These are phyloP conservation scores for Candida anutae DNA, from an alignment of 1,139 yeast genomes.

Conservation along the genomic window DNA sequence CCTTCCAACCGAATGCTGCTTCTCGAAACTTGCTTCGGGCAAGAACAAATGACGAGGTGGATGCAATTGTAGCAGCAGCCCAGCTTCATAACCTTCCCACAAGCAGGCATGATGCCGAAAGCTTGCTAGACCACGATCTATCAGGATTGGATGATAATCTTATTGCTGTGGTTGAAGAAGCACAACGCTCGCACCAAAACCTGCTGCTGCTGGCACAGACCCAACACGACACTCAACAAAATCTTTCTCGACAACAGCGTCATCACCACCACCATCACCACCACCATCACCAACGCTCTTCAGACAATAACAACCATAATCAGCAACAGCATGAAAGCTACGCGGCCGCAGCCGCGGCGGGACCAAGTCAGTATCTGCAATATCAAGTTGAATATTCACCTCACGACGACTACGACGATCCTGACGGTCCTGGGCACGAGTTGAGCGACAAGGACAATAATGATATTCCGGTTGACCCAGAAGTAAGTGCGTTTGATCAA, in stretches of 20 bases:
- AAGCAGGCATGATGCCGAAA: slow-evolving; percentile 22
- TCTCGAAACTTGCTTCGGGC: slow-evolving; percentile 16
- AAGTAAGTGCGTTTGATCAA: slow-evolving; percentile 48
- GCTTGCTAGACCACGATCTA: slow-evolving; percentile 28
- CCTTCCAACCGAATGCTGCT: slow-evolving; percentile 8
- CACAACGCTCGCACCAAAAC: slow-evolving; percentile 34
- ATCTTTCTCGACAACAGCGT: slow-evolving; percentile 6
- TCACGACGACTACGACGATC: slow-evolving; percentile 9
- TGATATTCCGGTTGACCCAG: slow-evolving; percentile 50
- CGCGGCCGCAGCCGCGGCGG: slow-evolving; percentile 40
- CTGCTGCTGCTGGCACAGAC: slow-evolving; percentile 12
- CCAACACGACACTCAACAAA: slow-evolving; percentile 6
- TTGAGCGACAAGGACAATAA: slow-evolving; percentile 8
- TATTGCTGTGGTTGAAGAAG: slow-evolving; percentile 63
- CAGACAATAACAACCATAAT: slow-evolving; percentile 3
- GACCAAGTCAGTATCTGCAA: slow-evolving; percentile 15
- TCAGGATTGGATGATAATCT: slow-evolving; percentile 45
- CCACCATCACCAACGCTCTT: slow-evolving; percentile 3
- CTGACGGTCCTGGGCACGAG: slow-evolving; percentile 3
- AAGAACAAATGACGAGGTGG: slow-evolving; percentile 22
- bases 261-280: slow-evolving; percentile 6
- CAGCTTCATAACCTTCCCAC: slow-evolving; percentile 26
- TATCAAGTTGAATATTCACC: slow-evolving; percentile 18
- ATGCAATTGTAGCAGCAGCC: slow-evolving; percentile 29
- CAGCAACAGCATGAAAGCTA: slow-evolving; percentile 16